These are phyloP conservation scores for Fraxinus velutina DNA, from an alignment of 305 asterid species.

Conservation along the genomic window DNA sequence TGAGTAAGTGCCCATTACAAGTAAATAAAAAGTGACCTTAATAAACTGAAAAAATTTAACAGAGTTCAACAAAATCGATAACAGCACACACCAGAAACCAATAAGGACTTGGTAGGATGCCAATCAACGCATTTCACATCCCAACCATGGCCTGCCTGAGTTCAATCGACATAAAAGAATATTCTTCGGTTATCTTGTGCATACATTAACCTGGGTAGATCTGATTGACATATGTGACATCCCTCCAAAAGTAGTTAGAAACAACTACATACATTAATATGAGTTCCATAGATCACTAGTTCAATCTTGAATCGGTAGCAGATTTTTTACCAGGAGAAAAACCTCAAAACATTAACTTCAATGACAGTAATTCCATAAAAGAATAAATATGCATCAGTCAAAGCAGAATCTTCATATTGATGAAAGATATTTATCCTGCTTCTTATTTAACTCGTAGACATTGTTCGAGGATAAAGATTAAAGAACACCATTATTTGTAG, in stretches of 20 bases:
- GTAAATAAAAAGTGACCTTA: constrained; percentile 10
- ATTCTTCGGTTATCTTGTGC: constrained; percentile 51
- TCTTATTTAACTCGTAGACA: background rate
- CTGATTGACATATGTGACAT: constrained; percentile 1
- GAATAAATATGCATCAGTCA: background rate
- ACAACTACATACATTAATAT: constrained; percentile 9
- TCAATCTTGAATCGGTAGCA: background rate
- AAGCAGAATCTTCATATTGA: background rate
- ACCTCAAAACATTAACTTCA: background rate
- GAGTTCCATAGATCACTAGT: constrained; percentile 6
- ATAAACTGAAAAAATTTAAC: background rate
- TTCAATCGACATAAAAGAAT: constrained; percentile 56
- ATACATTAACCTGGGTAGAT: constrained; percentile 18
- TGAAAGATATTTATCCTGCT: constrained; percentile 6
- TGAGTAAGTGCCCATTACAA: constrained; percentile 35
- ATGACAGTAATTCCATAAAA: background rate
- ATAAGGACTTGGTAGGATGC: constrained; percentile 95
- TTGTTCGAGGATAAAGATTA: background rate
- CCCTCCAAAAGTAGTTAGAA: background rate
- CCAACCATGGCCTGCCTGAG: constrained; percentile 99
- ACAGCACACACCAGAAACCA: constrained; percentile 72
- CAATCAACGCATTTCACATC: constrained; percentile 99
- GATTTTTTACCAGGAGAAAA: background rate
- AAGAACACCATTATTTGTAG: background rate
- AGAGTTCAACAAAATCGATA: background rate